Base-by-base conservation (phyloP, 1,284 basidiomycete genomes). In the Cutaneotrichosporon sp. region DNA sequence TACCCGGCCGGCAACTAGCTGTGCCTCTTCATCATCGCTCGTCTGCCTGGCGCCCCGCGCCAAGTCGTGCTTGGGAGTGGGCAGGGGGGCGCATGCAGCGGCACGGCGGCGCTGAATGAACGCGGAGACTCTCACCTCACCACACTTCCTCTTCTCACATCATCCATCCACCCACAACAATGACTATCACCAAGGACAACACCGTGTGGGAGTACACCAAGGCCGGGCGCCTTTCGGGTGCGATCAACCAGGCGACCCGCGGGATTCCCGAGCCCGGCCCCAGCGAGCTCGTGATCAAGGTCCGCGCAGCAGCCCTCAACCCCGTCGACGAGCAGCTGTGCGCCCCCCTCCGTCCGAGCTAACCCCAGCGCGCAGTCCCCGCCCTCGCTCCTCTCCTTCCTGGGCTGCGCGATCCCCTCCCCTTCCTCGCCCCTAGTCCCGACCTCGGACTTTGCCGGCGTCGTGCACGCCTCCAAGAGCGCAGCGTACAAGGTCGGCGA, bases 281-380 rank as follows among this genome's bases (percentile, higher is more conserved):
- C 6, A 43, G 55, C 24, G 50, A 61, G 43, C 49, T 61, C 6
- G 55, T 56, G 25, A 51, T 61, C 11, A 31, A 43, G 14, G 20
- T 57, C 33, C 53, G 47, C 33, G 60, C 60, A 10, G 55, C 55
- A 2, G 60, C 60, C n/a, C 60, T 61, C 47, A 61, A 61, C 55
- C 60, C 53, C 16, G 53, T 54, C 24, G 53, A 54, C 25, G 53
- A 54, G 25, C 53, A 54, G 24, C 38, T 54, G 53, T 54, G 38
- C 22, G 53, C 27, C 13, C 3, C 20, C 10, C 31, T 25, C 33
- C 8, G 9, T 14, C 33, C 33, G 13, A 6, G 9, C 54, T 56
- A 6, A 56, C 63, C 85, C 84, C 45, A 85, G 84, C 0, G 85
- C 84, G 70, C 87, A 88, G 71, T 4, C 86, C 1, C 84, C 43